Evolutionary conservation across 2,329 filamentous ascomycete genomes (phyloP).

Genomic region (Stagonosporopsis chrysanthemi): DNA sequence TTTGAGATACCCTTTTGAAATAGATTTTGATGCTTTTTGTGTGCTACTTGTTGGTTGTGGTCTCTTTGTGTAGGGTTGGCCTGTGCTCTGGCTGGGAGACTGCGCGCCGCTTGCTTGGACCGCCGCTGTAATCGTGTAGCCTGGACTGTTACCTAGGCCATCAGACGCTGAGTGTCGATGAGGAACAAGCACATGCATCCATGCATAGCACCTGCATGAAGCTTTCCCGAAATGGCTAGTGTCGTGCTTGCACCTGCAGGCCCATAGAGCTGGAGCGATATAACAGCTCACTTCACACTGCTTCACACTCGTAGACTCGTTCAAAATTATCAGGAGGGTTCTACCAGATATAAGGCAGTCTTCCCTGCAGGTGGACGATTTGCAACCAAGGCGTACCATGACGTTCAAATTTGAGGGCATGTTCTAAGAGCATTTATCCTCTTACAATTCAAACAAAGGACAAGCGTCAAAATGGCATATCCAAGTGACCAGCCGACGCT

Average conservation of each 20-base stretch:
- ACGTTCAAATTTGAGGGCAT: too few species aligned
- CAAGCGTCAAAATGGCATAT: background rate
- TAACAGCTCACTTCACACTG: background rate
- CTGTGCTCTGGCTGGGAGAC: too few species aligned
- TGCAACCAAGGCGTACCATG: too few species aligned
- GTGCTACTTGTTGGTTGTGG: background rate
- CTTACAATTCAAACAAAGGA: background rate
- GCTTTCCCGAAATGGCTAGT: background rate
- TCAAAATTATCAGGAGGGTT: background rate
- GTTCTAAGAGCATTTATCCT: background rate
- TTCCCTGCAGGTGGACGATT: background rate
- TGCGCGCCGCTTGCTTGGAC: too few species aligned
- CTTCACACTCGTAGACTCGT: background rate
- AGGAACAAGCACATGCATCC: background rate
- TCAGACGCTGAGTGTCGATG: too few species aligned
- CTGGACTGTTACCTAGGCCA: too few species aligned
- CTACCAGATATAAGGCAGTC: background rate
- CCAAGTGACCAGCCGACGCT: background rate
- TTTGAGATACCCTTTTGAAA: background rate
- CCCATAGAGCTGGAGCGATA: background rate
- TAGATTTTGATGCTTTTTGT: background rate
- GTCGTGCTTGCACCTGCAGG: background rate
- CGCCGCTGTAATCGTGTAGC: too few species aligned
- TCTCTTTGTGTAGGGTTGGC: too few species aligned
- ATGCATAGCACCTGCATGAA: background rate